Evolutionary conservation across 2,329 filamentous ascomycete genomes (phyloP), one percentile per base, ranked within the genome.

Genomic region (Nigrograna mackinnonii): DNA sequence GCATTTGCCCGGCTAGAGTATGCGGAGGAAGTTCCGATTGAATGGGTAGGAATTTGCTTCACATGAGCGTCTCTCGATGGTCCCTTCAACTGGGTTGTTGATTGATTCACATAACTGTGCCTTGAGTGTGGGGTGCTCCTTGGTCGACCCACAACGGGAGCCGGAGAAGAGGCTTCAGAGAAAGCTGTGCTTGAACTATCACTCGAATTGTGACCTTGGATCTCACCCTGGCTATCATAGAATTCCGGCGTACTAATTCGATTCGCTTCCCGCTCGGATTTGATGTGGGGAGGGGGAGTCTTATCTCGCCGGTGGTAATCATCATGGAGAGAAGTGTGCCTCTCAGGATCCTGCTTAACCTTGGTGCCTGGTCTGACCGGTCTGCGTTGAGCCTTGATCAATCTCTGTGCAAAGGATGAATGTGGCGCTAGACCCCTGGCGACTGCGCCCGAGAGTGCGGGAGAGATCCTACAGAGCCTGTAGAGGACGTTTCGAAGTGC

Each of bases 371-470:
- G 36, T 33, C n/a, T 17, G 28, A 11, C 41, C 31, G 22, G 17
- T 34, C 6, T 39, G 43, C 17, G 35, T 34, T 22, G 35, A 37
- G 13, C 28, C 28, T 28, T 34, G 39, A 38, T 46, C 51, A 19
- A 41, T 37, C 7, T 44, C 26, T 56, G 55, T 3, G 63, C 64
- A 43, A 49, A 60, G 2, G 49, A 43, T 11, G 64, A 66, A 30
- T 62, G 46, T 14, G 52, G 58, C n/a, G 55, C 55, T 17, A 67
- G 53, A n/a, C 60, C 62, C 21, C 64, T 59, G 18, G 50, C 58
- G 14, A 66, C 44, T 6, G 64, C 64, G 5, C 63, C 61, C 22
- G 56, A 59, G 6, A 67, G 49, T 11, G 62, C 60, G 5, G 63
- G 62, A 4, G 64, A 67, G 4, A 53, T 26, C 20, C 55, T 45